Base-by-base conservation (phyloP, 169 alveolate species). In the Theileria annulata region DNA sequence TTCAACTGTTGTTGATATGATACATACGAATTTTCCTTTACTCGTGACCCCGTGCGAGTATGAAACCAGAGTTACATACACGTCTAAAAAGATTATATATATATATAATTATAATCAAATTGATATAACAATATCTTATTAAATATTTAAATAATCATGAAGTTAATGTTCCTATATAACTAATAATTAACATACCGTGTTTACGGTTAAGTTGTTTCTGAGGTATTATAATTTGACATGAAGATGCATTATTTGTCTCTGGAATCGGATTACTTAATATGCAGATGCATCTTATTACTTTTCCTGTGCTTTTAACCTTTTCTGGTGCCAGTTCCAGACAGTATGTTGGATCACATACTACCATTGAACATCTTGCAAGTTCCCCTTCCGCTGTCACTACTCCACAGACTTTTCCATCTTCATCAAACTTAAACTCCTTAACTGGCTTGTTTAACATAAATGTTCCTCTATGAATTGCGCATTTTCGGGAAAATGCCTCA, bases 381-480 rank as follows among this genome's bases (percentile, higher is more conserved):
- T 94, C 95, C 8, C 96, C 97, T 62, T 96, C 98, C 51, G 95
- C 85, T 49, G 96, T 87, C 81, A 87, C 91, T 19, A 97, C 94
- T 21, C 98, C 99, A 77, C 90, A 82, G 13, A 97, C 99, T 66
- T 93, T 93, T 37, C 98, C 98, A 13, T 91, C 88, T 33, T 88
- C 96, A 85, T 95, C 96, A 86, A 93, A 96, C 12, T 94, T 75
- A 68, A 97, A 94, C 85, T 95, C 95, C 58, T 93, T 96, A 35
- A 96, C 91, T 58, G 95, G 95, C 71, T 96, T 95, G 87, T 98
- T 96, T 62, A 97, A 91, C 99, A 97, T 96, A 91, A 94, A 96
- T 28, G 99, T 96, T 63, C 99, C 99, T 1, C 99, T 99, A 86
- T 97, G 95, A 64, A 98, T 94, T 75, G 99, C 99, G 77, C 98